Percentiles rank a stretch among this genome's conserved stretches.
Conservation (phyloP, 352 stramenopile species). For the Globisporangium spinosum region DNA sequence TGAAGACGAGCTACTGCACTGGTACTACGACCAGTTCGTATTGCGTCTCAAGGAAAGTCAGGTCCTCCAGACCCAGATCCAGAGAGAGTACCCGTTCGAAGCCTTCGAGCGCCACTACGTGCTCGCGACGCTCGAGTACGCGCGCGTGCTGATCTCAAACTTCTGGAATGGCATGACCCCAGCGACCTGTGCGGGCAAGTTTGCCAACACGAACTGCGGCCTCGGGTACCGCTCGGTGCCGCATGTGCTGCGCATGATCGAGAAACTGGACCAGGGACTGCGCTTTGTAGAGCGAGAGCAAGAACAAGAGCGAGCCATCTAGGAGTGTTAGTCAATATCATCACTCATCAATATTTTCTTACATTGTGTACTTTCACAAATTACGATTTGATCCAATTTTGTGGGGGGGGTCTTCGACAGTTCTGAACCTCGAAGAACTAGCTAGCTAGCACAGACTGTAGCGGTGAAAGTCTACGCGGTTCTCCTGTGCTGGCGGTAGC, state of each 20-base stretch:
- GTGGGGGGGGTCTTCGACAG: too few species aligned
- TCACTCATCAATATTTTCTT: background rate
- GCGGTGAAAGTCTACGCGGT: conserved; percentile 17
- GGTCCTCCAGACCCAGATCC: background rate
- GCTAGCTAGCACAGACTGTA: conserved; percentile 14
- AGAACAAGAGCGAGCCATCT: conserved; percentile 24
- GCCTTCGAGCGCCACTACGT: conserved; percentile 55
- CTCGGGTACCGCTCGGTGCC: conserved; percentile 66
- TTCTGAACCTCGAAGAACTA: too few species aligned
- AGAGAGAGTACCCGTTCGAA: conserved; percentile 39
- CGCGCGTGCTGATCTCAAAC: conserved; percentile 51
- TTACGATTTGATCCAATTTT: background rate
- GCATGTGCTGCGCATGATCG: conserved; percentile 56
- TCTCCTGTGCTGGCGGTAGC: background rate
- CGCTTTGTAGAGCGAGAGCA: conserved; percentile 37
- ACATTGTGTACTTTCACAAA: background rate
- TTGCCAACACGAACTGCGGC: conserved; percentile 54
- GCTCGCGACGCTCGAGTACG: conserved; percentile 65
- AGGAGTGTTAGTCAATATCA: background rate
- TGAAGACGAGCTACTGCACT: conserved; percentile 38
- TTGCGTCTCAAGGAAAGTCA: conserved; percentile 13
- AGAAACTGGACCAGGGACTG: conserved; percentile 40
- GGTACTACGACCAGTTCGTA: conserved; percentile 49
- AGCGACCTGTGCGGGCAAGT: conserved; percentile 33
- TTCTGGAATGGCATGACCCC: conserved; percentile 62